phyloP scores from a whole-genome alignment of 2,329 filamentous ascomycete species.

The Thermomyces lanuginosus region DNA sequence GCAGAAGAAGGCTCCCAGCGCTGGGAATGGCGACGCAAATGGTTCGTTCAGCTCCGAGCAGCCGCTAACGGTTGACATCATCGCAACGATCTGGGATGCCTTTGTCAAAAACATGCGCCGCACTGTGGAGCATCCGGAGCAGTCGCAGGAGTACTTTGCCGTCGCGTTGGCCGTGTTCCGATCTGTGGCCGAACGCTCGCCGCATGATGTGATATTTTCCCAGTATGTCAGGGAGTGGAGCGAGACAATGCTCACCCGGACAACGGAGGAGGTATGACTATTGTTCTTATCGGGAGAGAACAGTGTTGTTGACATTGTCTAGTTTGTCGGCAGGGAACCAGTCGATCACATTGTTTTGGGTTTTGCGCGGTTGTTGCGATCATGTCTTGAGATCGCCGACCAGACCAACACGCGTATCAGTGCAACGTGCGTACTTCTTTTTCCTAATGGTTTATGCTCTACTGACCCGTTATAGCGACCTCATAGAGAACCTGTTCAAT shows the following conservation, averaged over 20 bases:
- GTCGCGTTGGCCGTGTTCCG: slow-evolving; percentile 27
- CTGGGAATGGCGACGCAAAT: slow-evolving; percentile 8
- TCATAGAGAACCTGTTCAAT: slow-evolving; percentile 41
- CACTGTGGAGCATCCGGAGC: slow-evolving; percentile 19
- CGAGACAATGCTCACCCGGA: slow-evolving; percentile 26
- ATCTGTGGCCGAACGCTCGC: slow-evolving; percentile 24
- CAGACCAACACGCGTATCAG: slow-evolving; percentile 16
- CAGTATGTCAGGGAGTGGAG: slow-evolving; percentile 30
- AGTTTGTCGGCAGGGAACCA: slow-evolving; percentile 32
- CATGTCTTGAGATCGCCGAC: slow-evolving; percentile 25
- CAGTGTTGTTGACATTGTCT: slow-evolving; percentile 9
- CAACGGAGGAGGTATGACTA: slow-evolving; percentile 24
- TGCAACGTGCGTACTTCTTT: slow-evolving; percentile 16
- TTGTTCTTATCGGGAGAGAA: background rate
- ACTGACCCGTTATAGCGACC: slow-evolving; percentile 14
- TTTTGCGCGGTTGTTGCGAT: slow-evolving; percentile 27
- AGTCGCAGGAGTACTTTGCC: slow-evolving; percentile 32
- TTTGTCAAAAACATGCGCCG: slow-evolving; percentile 25
- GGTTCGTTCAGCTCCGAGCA: slow-evolving; percentile 10
- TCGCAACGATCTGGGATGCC: slow-evolving; percentile 31
- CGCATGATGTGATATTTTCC: slow-evolving; percentile 20
- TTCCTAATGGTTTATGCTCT: background rate
- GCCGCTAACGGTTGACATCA: slow-evolving; percentile 21
- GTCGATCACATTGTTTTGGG: slow-evolving; percentile 29
- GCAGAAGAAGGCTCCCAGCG: slow-evolving; percentile 13